Evolutionary conservation across 495 filamentous ascomycete species (phyloP), one percentile per base, ranked within the genome.

Genomic region (Aspergillus homomorphus): DNA sequence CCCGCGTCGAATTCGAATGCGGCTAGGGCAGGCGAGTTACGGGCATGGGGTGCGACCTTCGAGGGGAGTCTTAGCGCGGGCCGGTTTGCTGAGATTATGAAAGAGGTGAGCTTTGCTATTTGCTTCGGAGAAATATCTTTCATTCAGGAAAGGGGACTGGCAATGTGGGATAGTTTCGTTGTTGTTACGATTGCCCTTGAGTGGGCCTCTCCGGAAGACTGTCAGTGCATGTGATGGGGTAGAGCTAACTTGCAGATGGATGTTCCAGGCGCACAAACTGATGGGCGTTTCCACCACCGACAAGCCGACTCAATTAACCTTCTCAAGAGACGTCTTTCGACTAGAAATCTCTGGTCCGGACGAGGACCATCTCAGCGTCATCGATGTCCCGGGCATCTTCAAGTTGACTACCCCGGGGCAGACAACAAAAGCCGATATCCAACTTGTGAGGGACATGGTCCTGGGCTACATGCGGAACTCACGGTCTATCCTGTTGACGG

Each of bases 351-450:
- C 58, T 21, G 83, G 87, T 0, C 85, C 85, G 0, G 48, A 82
- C 2, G 72, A 84, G 56, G 71, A 81, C 19, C 78, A 88, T 59
- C 67, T 89, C 1, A 86, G 73, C 46, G 71, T 89, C 1, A 82
- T 88, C 44, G 83, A 89, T 60, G 76, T 88, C 2, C 85, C 85
- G 1, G 82, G 85, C 0, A 82, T 87, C 10, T 88, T 89, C 66
- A 78, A 76, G n/a, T 80, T 65, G n/a, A 68, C 76, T 0, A 80
- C 73, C 8, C 54, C 73, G 18, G 80, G 79, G 1, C n/a, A 73
- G 1, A 84, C 77, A 0, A 80, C 57, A 63, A 83, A 83, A 51
- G 60, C 65, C 0, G 77, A 85, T 44, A 83, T 82, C 19, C 53
- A 48, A 0, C 61, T 83, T 12, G 81, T 87, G 0, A 67, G 63